These are phyloP conservation scores for Linnemannia schmuckeri DNA, from an alignment of 192 early-diverging fungal genomes.

Conservation along the genomic window DNA sequence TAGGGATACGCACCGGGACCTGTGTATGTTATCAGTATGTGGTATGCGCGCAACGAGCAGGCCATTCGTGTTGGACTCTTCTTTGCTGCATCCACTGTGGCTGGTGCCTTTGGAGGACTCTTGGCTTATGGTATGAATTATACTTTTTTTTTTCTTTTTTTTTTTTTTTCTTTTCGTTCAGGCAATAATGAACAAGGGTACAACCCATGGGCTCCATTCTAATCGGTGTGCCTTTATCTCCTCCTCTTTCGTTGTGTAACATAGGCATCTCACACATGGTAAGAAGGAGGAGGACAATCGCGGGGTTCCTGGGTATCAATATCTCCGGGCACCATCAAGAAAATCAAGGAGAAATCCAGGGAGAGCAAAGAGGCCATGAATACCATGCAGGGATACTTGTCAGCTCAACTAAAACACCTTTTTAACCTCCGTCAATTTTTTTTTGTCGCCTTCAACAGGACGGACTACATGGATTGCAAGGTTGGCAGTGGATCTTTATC, in stretches of 20 bases:
- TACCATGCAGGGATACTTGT: not conserved
- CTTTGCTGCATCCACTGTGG: slow-evolving; percentile 61
- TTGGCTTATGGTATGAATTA: slow-evolving; percentile 63
- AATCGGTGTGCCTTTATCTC: not conserved
- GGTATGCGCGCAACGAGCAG: slow-evolving; percentile 65
- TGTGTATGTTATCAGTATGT: slow-evolving; percentile 52
- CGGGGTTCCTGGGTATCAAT: not conserved
- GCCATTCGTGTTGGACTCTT: slow-evolving; percentile 62
- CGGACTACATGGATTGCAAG: slow-evolving; percentile 50
- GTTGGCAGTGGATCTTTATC: slow-evolving; percentile 78
- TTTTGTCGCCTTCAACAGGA: slow-evolving; percentile 57
- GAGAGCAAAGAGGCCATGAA: not conserved
- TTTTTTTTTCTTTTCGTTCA: not conserved
- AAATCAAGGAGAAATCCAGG: not conserved
- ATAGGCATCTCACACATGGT: slow-evolving; percentile 2
- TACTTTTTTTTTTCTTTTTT: not conserved
- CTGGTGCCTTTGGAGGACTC: slow-evolving; percentile 71
- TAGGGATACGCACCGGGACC: not conserved
- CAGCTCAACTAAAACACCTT: not conserved
- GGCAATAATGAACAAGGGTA: not conserved
- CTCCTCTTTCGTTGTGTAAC: not conserved
- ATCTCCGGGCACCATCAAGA: not conserved
- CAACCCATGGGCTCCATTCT: not conserved
- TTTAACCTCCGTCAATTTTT: not conserved
- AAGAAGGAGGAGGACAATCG: not conserved